phyloP scores from a whole-genome alignment of 208 protist species.

The Trypanosoma caninum region DNA sequence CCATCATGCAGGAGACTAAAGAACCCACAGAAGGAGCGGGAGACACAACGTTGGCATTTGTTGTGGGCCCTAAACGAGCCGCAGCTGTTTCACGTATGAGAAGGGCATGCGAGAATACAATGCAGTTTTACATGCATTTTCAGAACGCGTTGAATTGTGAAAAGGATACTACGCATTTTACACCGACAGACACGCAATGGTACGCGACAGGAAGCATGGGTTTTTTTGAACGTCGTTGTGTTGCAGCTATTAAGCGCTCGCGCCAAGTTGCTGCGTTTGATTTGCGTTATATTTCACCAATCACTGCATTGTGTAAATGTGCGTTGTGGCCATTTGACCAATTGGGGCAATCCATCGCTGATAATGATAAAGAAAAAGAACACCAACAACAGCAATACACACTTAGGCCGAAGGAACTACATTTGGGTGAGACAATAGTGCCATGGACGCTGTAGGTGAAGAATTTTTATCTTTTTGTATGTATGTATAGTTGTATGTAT shows the following conservation, averaged over 20 bases:
- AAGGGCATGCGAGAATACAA: constrained; percentile 19
- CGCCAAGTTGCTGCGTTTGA: constrained; percentile 38
- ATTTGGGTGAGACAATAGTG: constrained; percentile 32
- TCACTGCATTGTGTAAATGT: constrained; percentile 38
- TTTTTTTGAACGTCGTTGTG: constrained; percentile 22
- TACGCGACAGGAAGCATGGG: constrained; percentile 24
- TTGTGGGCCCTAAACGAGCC: constrained; percentile 17
- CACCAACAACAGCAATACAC: constrained; percentile 6
- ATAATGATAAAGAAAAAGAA: not conserved
- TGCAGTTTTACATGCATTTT: constrained; percentile 18
- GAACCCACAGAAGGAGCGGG: not conserved
- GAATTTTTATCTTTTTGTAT: not conserved
- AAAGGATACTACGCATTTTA: not conserved
- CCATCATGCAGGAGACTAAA: not conserved
- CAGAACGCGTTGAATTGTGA: not conserved
- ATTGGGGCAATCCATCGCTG: not conserved
- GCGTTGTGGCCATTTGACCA: constrained; percentile 13
- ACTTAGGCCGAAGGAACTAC: constrained; percentile 23
- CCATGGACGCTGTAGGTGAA: constrained; percentile 33
- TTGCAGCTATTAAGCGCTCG: constrained; percentile 29
- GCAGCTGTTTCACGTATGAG: constrained; percentile 11
- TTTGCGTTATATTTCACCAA: constrained; percentile 36
- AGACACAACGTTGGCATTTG: not conserved
- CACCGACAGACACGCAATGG: constrained; percentile 14
- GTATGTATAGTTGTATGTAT: not conserved